phyloP scores from a whole-genome alignment of 2,329 filamentous ascomycete species.

The Thermoascus crustaceus region DNA sequence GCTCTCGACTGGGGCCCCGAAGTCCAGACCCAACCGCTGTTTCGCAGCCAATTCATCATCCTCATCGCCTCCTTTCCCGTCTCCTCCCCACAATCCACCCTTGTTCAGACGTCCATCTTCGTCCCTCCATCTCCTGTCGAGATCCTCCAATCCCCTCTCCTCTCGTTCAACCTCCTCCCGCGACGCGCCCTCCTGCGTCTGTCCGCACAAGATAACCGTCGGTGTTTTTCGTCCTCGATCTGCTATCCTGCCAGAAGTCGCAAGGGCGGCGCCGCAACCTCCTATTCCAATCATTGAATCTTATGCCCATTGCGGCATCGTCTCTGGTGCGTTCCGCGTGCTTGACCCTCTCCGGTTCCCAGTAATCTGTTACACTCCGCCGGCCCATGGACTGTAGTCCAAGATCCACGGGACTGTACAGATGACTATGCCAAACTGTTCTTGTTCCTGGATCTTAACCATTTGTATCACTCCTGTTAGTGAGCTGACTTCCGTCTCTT shows the following conservation, averaged over 20 bases:
- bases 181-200: too few species aligned
- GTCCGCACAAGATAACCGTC: too few species aligned
- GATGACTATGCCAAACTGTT: not conserved
- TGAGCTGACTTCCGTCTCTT: not conserved
- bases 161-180: too few species aligned
- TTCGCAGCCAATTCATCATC: conserved; percentile 2
- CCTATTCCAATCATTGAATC: not conserved
- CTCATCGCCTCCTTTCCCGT: conserved; percentile 1
- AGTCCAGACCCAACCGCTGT: conserved; percentile 1
- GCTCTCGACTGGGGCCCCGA: not conserved
- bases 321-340: not conserved
- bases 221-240: too few species aligned
- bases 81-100: not conserved
- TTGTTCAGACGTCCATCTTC: not conserved
- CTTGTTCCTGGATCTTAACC: not conserved
- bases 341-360: not conserved
- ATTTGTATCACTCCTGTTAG: not conserved
- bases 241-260: not conserved
- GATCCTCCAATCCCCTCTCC: too few species aligned
- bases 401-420: not conserved
- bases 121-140: not conserved
- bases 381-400: not conserved
- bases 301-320: not conserved
- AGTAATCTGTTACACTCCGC: not conserved
- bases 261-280: not conserved